Evolutionary conservation across 805 yeast genomes (phyloP).

Genomic region (Teunomyces atbi): DNA sequence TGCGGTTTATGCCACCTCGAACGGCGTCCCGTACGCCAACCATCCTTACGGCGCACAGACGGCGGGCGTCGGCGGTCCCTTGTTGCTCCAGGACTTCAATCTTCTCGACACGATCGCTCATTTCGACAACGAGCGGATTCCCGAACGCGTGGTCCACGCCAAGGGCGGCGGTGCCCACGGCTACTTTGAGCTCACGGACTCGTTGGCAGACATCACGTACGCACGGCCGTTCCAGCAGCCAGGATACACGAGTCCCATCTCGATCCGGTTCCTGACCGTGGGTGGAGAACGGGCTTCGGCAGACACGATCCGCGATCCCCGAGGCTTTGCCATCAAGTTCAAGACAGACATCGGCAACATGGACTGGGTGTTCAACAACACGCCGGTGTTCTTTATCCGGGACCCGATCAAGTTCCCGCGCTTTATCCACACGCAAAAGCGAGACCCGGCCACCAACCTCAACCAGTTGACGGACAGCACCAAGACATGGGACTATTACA

Average conservation of each 20-base stretch:
- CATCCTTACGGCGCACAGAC: slow-evolving; percentile 56
- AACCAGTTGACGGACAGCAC: slow-evolving; percentile 70
- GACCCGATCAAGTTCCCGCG: slow-evolving; percentile 64
- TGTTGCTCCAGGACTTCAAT: slow-evolving; percentile 57
- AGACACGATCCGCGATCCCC: slow-evolving; percentile 66
- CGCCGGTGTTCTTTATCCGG: slow-evolving; percentile 64
- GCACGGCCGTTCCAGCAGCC: slow-evolving; percentile 25
- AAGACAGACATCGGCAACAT: slow-evolving; percentile 67
- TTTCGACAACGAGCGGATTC: slow-evolving; percentile 62
- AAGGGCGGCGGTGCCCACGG: slow-evolving; percentile 66
- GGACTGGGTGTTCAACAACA: slow-evolving; percentile 74
- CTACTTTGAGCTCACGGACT: slow-evolving; percentile 58
- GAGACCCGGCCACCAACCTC: slow-evolving; percentile 58
- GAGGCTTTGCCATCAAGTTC: slow-evolving; percentile 67
- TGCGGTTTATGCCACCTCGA: slow-evolving; percentile 46
- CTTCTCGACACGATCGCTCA: slow-evolving; percentile 55
- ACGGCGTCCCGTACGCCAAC: slow-evolving; percentile 52
- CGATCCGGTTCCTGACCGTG: slow-evolving; percentile 60
- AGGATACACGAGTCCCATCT: slow-evolving; percentile 31
- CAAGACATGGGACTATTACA: slow-evolving; percentile 83
- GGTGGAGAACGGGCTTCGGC: slow-evolving; percentile 70
- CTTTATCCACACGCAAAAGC: slow-evolving; percentile 68
- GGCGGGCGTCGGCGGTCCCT: slow-evolving; percentile 57
- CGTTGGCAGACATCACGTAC: slow-evolving; percentile 49
- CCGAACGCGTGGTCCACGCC: slow-evolving; percentile 69